These are phyloP conservation scores for Lepidium sativum DNA, from an alignment of 345 rosid genomes.

Conservation along the genomic window DNA sequence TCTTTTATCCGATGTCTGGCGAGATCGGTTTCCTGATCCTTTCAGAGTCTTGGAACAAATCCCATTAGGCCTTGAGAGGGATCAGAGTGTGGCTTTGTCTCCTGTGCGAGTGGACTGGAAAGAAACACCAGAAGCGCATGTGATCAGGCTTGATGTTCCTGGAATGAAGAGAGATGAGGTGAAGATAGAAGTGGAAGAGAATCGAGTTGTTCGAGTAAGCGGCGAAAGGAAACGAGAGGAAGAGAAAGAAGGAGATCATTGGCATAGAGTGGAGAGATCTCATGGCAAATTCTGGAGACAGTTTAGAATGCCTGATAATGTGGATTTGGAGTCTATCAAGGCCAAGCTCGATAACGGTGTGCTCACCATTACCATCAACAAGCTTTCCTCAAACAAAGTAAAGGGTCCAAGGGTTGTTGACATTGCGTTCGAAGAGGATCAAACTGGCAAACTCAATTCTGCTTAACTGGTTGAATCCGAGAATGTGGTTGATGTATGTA, in stretches of 20 bases:
- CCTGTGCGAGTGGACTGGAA: conserved; percentile 77
- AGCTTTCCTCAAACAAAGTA: conserved; percentile 52
- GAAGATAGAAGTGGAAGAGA: conserved; percentile 68
- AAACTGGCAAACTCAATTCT: conserved; percentile 28
- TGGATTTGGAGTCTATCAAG: conserved; percentile 47
- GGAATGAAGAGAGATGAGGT: conserved; percentile 70
- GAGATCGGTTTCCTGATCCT: conserved; percentile 40
- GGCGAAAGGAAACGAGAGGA: conserved; percentile 74
- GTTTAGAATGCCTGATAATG: conserved; percentile 67
- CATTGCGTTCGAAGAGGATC: conserved; percentile 38
- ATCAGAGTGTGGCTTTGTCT: conserved; percentile 32
- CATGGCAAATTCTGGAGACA: conserved; percentile 85
- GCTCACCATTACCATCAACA: conserved; percentile 44
- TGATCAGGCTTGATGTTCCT: conserved; percentile 56
- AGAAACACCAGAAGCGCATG: conserved; percentile 61
- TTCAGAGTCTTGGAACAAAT: conserved; percentile 56
- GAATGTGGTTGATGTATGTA: not conserved
- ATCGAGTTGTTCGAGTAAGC: conserved; percentile 54
- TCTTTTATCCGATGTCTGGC: conserved; percentile 33
- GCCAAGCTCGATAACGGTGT: conserved; percentile 76
- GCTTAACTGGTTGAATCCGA: not conserved
- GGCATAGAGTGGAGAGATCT: conserved; percentile 78
- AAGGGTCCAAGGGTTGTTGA: conserved; percentile 50
- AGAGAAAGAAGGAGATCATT: conserved; percentile 60
- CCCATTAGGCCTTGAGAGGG: conserved; percentile 47